A percentile compares a stretch with the other conserved stretches of the same genome.
phyloP scores from a whole-genome alignment of 1,284 basidiomycete species.

The Filobasidium uniguttulatum region DNA sequence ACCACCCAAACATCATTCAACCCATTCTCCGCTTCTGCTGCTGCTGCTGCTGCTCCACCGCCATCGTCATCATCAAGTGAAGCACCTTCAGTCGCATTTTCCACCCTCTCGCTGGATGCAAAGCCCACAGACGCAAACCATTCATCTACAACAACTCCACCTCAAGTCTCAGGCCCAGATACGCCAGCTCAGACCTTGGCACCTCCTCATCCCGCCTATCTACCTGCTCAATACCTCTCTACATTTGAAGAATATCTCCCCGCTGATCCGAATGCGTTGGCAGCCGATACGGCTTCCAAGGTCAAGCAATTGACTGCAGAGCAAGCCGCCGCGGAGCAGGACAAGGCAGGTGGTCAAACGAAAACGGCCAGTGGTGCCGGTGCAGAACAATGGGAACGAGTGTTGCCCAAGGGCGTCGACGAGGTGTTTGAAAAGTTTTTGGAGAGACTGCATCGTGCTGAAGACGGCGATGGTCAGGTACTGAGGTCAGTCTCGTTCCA shows the following conservation, averaged over 20 bases:
- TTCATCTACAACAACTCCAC: neutral
- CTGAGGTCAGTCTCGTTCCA: constrained; percentile 21
- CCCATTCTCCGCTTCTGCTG: constrained; percentile 8
- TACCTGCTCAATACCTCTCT: constrained; percentile 33
- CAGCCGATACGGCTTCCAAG: neutral
- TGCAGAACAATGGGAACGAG: constrained; percentile 27
- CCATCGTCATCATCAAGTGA: too few relatives aligned
- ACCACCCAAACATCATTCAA: constrained; percentile 4
- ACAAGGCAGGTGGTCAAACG: constrained; percentile 16
- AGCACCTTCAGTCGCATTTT: constrained; percentile 9
- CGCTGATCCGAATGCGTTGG: neutral
- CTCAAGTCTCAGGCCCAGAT: neutral
- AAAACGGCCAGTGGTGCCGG: too few relatives aligned
- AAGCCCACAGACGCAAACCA: constrained; percentile 1
- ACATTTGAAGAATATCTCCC: constrained; percentile 36
- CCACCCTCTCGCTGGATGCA: constrained; percentile 8
- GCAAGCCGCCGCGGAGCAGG: constrained; percentile 20
- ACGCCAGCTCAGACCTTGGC: constrained; percentile 16
- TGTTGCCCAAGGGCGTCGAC: constrained; percentile 31
- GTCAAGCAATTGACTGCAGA: constrained; percentile 15
- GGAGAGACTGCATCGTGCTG: constrained; percentile 26
- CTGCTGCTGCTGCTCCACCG: neutral
- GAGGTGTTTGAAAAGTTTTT: constrained; percentile 36
- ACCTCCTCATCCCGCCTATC: constrained; percentile 33
- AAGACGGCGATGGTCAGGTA: constrained; percentile 31